Conservation (phyloP, 2,329 filamentous ascomycete species). For the Microcyclospora pomicola region DNA sequence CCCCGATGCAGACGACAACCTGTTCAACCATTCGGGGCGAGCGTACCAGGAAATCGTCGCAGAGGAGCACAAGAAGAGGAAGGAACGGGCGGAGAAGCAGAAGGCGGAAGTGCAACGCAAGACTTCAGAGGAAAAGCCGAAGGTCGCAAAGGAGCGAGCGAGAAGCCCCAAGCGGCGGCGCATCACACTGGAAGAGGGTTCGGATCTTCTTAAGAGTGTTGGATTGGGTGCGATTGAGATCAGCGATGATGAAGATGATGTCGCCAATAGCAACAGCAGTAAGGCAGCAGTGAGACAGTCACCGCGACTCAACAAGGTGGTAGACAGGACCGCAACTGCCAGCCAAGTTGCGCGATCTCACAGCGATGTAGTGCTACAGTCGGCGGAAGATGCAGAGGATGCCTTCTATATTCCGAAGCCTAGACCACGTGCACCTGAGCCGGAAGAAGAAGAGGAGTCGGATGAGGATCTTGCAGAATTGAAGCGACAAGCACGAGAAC, state of each 20-base stretch:
- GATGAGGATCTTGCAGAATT: conserved; percentile 32
- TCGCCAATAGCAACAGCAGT: conserved; percentile 2
- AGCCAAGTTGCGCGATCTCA: conserved; percentile 1
- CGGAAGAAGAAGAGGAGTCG: conserved; percentile 18
- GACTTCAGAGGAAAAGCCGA: conserved; percentile 5
- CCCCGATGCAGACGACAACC: conserved; percentile 16
- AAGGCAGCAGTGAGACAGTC: conserved; percentile 7
- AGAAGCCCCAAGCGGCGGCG: conserved; percentile 14
- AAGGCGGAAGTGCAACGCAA: conserved; percentile 21
- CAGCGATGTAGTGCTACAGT: background rate
- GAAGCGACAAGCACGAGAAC: conserved; percentile 29
- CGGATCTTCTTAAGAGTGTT: conserved; percentile 9
- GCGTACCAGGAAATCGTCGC: conserved; percentile 26
- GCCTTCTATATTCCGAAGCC: conserved; percentile 8
- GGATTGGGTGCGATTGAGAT: conserved; percentile 7
- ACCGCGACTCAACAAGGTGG: conserved; percentile 6
- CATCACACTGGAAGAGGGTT: conserved; percentile 15
- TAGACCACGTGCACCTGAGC: too few relatives aligned
- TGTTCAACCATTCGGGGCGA: conserved; percentile 31
- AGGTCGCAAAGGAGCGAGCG: conserved; percentile 2
- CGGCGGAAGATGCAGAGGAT: conserved; percentile 5
- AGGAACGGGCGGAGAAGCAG: conserved; percentile 11
- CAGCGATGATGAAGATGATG: conserved; percentile 3
- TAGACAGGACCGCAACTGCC: conserved; percentile 2
- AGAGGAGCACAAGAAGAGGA: conserved; percentile 22